Base-by-base conservation (phyloP, 2,329 filamentous ascomycete genomes). In the Epichloe hybrida region DNA sequence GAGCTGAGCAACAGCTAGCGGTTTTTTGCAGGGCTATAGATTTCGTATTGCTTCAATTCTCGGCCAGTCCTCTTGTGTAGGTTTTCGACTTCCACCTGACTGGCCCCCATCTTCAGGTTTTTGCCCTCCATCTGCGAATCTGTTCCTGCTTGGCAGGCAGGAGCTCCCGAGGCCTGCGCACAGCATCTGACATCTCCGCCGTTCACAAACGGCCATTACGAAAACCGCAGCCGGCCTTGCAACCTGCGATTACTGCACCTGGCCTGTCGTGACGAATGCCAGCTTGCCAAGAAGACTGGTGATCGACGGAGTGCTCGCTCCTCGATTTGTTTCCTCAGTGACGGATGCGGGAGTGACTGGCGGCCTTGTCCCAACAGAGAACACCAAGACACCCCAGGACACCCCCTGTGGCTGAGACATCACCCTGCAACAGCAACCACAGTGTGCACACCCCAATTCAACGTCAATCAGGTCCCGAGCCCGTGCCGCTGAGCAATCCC, bases 341-440 rank as follows among this genome's bases (percentile, higher is more conserved):
- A 58, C 55, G 54, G 45, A 53, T 57, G 55, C 53, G 49, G 56
- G 46, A 31, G 53, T 51, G 44, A 48, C 46, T 40, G 23, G 23
- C 23, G 23, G 23, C 23, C 23, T 27, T 27, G 23, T 27, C 50
- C 23, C 4, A 23, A 5, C 4, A 5, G 21, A 23, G 21, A 23
- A 23, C 21, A 23, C 23, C 23, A 27, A 6, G 23, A 27, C 23
- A 27, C 23, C 48, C 54, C 50, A 50, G 49, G 50, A 54, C 54
- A 53, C 48, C 41, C 37, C 23, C n/a, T 51, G 57, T 57, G 57
- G 57, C 56, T 59, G 56, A 58, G 57, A 59, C 57, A 57, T 51
- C 38, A 35, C 44, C 50, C 47, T 51, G 17, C 52, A 34, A 43
- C 49, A 48, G 47, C 52, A 43, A 45, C 46, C 46, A 31, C 31